Conservation (phyloP, 2,329 filamentous ascomycete species). For the Aspergillus pseudoterreus region DNA sequence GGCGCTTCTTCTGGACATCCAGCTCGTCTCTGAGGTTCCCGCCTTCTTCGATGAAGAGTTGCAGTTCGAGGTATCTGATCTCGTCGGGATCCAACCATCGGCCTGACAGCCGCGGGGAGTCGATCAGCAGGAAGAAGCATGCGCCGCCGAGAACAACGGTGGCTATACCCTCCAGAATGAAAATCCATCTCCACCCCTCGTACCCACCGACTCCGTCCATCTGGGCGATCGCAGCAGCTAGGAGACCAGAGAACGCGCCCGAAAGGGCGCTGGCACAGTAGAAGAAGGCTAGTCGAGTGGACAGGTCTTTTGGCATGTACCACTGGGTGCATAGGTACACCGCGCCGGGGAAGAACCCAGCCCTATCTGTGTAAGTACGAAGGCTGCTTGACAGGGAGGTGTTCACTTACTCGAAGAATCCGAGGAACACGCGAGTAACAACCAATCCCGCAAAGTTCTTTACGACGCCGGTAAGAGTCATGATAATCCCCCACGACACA, state of each 20-base stretch:
- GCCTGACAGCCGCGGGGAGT: constrained; percentile 35
- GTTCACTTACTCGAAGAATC: constrained; percentile 31
- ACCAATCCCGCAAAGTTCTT: constrained; percentile 46
- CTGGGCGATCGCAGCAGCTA: constrained; percentile 31
- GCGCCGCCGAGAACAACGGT: constrained; percentile 5
- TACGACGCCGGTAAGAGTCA: constrained; percentile 48
- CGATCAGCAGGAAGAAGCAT: constrained; percentile 29
- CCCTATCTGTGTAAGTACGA: constrained; percentile 28
- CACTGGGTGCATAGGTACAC: constrained; percentile 23
- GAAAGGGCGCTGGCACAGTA: constrained; percentile 22
- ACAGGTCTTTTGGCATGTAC: constrained; percentile 41
- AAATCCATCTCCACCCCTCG: constrained; percentile 38
- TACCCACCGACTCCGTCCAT: constrained; percentile 9
- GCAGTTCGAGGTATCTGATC: constrained; percentile 17
- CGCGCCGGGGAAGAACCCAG: constrained; percentile 23
- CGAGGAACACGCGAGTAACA: constrained; percentile 45
- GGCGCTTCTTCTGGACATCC: neutral
- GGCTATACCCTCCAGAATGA: constrained; percentile 44
- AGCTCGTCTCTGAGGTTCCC: constrained; percentile 3
- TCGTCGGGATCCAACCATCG: constrained; percentile 38
- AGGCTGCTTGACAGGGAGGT: neutral
- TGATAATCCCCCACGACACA: constrained; percentile 44
- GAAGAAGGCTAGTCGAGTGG: constrained; percentile 19
- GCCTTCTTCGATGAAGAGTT: constrained; percentile 12
- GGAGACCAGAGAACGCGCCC: constrained; percentile 37